These are phyloP conservation scores for Schwanniomyces vanrijiae DNA, from an alignment of 805 yeast species.

Conservation along the genomic window DNA sequence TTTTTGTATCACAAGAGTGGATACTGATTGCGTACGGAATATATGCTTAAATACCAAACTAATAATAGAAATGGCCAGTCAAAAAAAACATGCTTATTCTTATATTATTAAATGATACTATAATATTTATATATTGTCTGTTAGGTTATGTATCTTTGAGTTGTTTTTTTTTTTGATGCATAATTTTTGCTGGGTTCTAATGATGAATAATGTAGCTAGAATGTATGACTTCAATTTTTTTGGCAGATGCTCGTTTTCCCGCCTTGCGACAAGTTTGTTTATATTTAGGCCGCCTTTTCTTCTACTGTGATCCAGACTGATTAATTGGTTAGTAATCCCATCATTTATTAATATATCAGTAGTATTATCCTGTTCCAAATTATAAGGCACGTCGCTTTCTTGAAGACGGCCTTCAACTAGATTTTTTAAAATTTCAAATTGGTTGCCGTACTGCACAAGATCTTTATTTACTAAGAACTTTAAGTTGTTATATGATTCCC, in stretches of 20 bases:
- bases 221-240: constrained; percentile 1
- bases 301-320: background rate
- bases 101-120: background rate
- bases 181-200: background rate
- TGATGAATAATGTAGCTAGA: background rate
- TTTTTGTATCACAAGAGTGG: too few species aligned
- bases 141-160: background rate
- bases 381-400: background rate
- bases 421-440: background rate
- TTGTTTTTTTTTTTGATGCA: background rate
- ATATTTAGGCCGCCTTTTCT: background rate
- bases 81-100: too few species aligned
- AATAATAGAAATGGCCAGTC: too few species aligned
- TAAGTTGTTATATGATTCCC: background rate
- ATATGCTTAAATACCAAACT: too few species aligned
- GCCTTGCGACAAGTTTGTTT: background rate
- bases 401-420: background rate
- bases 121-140: background rate
- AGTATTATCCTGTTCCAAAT: background rate
- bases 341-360: background rate
- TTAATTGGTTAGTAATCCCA: background rate
- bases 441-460: background rate
- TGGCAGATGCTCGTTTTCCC: background rate
- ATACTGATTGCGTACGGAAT: too few species aligned
- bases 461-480: background rate